These are phyloP conservation scores for Vararia minispora DNA, from an alignment of 768 basidiomycete genomes.

Conservation along the genomic window DNA sequence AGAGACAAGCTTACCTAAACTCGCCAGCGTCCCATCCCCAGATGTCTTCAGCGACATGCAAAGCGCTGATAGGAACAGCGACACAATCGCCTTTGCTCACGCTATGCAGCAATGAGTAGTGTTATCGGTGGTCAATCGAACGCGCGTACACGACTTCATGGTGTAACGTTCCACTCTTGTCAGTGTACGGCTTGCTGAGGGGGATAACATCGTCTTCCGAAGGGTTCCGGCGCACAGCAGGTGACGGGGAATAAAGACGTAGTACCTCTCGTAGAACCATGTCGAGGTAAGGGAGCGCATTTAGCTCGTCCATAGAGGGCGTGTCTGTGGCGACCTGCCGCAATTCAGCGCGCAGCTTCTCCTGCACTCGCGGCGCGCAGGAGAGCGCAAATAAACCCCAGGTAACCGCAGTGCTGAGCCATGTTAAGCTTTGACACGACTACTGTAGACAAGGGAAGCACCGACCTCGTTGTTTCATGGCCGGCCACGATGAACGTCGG, in stretches of 20 bases:
- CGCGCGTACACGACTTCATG: conserved; percentile 10
- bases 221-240: conserved; percentile 16
- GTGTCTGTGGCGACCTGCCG: conserved; percentile 13
- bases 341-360: conserved; percentile 23
- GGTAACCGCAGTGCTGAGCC: conserved; percentile 19
- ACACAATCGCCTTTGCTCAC: conserved; percentile 13
- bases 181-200: conserved; percentile 14
- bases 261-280: conserved; percentile 22
- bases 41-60: conserved; percentile 18
- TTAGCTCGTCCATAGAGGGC: conserved; percentile 21
- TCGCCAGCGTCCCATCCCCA: conserved; percentile 24
- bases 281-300: conserved; percentile 22
- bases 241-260: conserved; percentile 18
- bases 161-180: conserved; percentile 9
- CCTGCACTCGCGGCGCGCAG: conserved; percentile 21
- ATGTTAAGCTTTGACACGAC: too few species aligned
- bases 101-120: conserved; percentile 2
- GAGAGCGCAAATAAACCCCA: conserved; percentile 25
- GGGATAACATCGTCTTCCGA: conserved; percentile 20
- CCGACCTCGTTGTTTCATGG: conserved; percentile 16
- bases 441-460: too few species aligned
- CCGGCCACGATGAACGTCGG: conserved; percentile 22
- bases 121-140: too few species aligned
- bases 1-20: conserved; percentile 12
- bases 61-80: conserved; percentile 15